Evolutionary conservation across 1,284 basidiomycete species (phyloP).

Genomic region (Pseudozyma sp.): DNA sequence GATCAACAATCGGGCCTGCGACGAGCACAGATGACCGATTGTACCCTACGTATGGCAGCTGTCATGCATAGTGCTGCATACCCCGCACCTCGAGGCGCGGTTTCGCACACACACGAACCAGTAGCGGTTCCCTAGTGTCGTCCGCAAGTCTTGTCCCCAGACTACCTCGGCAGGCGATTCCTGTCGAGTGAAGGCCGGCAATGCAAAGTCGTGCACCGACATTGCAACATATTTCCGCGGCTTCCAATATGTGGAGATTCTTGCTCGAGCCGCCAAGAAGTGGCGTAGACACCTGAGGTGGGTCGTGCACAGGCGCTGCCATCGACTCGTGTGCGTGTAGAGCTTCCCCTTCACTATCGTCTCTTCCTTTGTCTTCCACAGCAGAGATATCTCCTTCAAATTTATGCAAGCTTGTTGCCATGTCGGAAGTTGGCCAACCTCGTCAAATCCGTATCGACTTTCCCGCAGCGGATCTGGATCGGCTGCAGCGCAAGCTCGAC

Average conservation of each 20-base stretch:
- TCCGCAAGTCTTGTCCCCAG: too few relatives aligned
- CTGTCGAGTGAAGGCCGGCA: too few relatives aligned
- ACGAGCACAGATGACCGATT: too few relatives aligned
- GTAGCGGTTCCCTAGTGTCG: too few relatives aligned
- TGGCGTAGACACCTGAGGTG: background rate
- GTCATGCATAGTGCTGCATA: too few relatives aligned
- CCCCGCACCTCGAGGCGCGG: too few relatives aligned
- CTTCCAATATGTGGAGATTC: slow-evolving; percentile 1
- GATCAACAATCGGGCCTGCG: too few relatives aligned
- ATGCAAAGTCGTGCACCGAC: background rate
- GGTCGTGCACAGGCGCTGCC: background rate
- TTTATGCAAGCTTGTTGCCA: background rate
- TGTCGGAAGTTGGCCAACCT: slow-evolving; percentile 35
- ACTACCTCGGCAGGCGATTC: too few relatives aligned
- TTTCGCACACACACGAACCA: too few relatives aligned
- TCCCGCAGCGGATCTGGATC: slow-evolving; percentile 41
- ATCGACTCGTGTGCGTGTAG: too few relatives aligned
- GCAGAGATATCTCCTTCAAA: background rate
- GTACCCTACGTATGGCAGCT: too few relatives aligned
- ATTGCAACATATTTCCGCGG: background rate
- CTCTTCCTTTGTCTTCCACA: background rate
- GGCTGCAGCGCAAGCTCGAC: slow-evolving; percentile 46
- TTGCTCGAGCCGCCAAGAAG: background rate
- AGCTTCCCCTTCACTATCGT: background rate
- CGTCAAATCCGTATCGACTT: slow-evolving; percentile 36